phyloP scores from a whole-genome alignment of 176 grass and related monocot species.

The Pontederia paniculata region DNA sequence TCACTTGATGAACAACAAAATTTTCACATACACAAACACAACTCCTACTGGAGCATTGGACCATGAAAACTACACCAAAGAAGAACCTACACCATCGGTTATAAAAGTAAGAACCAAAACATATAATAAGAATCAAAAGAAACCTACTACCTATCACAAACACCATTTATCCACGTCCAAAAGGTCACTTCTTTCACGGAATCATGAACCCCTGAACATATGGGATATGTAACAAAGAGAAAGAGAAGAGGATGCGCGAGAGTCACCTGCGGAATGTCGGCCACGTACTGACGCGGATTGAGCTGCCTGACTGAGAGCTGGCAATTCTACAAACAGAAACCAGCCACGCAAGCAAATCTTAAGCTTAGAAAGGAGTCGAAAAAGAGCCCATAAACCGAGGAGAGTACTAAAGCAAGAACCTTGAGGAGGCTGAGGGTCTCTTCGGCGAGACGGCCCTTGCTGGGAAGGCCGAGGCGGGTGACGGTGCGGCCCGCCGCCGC shows the following conservation, averaged over 20 bases:
- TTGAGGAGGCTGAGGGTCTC: constrained; percentile 86
- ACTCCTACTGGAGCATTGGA: too few relatives aligned
- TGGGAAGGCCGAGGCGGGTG: constrained; percentile 74
- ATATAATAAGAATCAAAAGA: too few relatives aligned
- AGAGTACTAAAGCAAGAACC: constrained; percentile 8
- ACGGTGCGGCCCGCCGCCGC: constrained; percentile 23
- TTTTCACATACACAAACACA: too few relatives aligned
- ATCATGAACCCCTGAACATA: too few relatives aligned
- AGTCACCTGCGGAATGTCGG: constrained; percentile 75
- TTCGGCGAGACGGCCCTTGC: constrained; percentile 90
- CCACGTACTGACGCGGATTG: constrained; percentile 85
- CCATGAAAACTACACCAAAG: too few relatives aligned
- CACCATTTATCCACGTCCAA: too few relatives aligned
- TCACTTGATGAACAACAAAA: too few relatives aligned
- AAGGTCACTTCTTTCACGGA: too few relatives aligned
- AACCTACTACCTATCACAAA: too few relatives aligned
- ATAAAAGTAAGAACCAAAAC: too few relatives aligned
- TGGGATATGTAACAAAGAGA: too few relatives aligned
- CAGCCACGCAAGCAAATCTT: constrained; percentile 4
- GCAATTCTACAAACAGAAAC: constrained; percentile 46
- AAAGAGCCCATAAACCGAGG: neutral
- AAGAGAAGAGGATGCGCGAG: neutral
- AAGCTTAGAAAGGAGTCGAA: neutral
- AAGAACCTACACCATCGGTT: too few relatives aligned
- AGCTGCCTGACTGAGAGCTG: constrained; percentile 63